Percentiles rank a stretch among this genome's conserved stretches.
These are phyloP conservation scores for Kwoniella dejecticola DNA, from an alignment of 768 basidiomycete genomes.

Conservation along the genomic window DNA sequence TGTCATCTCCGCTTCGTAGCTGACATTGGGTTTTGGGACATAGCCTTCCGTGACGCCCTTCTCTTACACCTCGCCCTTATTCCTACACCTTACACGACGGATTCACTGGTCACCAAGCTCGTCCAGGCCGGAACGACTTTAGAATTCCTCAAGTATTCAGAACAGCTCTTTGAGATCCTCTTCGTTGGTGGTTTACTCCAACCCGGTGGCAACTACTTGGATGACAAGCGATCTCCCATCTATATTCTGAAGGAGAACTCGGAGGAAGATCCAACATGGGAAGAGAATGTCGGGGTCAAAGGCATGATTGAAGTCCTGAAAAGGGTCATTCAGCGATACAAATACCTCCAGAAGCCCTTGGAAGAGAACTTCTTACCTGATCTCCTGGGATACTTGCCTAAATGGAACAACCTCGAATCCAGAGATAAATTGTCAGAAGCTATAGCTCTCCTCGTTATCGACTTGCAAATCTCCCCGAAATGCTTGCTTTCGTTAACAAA, in stretches of 20 bases:
- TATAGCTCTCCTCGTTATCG: slow-evolving; percentile 77
- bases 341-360: slow-evolving; percentile 96
- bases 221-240: slow-evolving; percentile 79
- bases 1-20: too few species aligned
- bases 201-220: slow-evolving; percentile 88
- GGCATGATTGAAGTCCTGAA: slow-evolving; percentile 91
- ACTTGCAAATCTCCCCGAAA: slow-evolving; percentile 74
- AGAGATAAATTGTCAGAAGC: slow-evolving; percentile 81
- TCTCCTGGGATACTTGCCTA: slow-evolving; percentile 71
- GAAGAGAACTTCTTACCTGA: slow-evolving; percentile 80
- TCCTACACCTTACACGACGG: slow-evolving; percentile 44
- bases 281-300: slow-evolving; percentile 66
- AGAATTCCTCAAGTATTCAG: slow-evolving; percentile 96
- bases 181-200: slow-evolving; percentile 94
- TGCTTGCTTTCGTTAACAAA: slow-evolving; percentile 82
- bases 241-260: slow-evolving; percentile 53
- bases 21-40: not conserved
- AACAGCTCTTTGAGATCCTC: slow-evolving; percentile 92
- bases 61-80: slow-evolving; percentile 52
- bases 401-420: slow-evolving; percentile 70
- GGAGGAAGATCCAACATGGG: slow-evolving; percentile 59
- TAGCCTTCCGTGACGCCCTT: slow-evolving; percentile 54
- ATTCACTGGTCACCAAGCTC: slow-evolving; percentile 59
- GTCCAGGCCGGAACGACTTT: slow-evolving; percentile 88
- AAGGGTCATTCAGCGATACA: slow-evolving; percentile 96